A percentile compares a stretch with the other conserved stretches of the same genome.
Evolutionary conservation across 768 basidiomycete species (phyloP).

Genomic region (Termitomyces sp.): DNA sequence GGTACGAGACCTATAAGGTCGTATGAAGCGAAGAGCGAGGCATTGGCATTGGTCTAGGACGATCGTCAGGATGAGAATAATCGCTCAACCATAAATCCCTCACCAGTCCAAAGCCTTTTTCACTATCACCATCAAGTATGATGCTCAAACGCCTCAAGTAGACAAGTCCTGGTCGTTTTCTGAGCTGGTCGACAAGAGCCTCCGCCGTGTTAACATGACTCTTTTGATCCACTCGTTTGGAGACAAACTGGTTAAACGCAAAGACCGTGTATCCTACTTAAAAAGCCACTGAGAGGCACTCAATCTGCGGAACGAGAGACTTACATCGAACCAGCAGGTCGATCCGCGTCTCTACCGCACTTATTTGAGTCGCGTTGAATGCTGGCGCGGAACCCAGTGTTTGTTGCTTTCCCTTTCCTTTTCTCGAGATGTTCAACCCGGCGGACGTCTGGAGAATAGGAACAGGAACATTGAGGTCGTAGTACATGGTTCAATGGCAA

Average conservation of each 20-base stretch:
- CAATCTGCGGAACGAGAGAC: constrained; percentile 21
- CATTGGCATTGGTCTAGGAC: constrained; percentile 65
- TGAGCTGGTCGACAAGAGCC: constrained; percentile 52
- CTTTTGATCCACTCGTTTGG: constrained; percentile 69
- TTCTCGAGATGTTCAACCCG: constrained; percentile 37
- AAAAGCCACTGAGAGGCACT: constrained; percentile 4
- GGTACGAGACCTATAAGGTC: constrained; percentile 77
- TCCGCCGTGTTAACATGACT: constrained; percentile 63
- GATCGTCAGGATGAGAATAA: neutral
- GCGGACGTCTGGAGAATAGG: constrained; percentile 24
- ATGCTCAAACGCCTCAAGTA: constrained; percentile 78
- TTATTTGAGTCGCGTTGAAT: constrained; percentile 55
- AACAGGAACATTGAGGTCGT: constrained; percentile 64
- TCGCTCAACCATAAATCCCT: constrained; percentile 14
- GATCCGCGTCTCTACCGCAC: constrained; percentile 54
- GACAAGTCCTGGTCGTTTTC: constrained; percentile 52
- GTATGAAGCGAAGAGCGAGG: constrained; percentile 55
- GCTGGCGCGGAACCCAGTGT: constrained; percentile 13
- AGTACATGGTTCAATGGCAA: constrained; percentile 36
- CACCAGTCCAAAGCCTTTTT: constrained; percentile 82
- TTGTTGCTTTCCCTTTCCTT: constrained; percentile 47
- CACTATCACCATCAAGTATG: constrained; percentile 75
- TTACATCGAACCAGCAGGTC: constrained; percentile 71
- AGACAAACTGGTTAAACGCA: constrained; percentile 69
- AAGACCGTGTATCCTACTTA: constrained; percentile 86